Percentiles rank a stretch among this genome's conserved stretches.
Conservation (phyloP, 1,284 basidiomycete species). For the Microbotryomycetes sp. region DNA sequence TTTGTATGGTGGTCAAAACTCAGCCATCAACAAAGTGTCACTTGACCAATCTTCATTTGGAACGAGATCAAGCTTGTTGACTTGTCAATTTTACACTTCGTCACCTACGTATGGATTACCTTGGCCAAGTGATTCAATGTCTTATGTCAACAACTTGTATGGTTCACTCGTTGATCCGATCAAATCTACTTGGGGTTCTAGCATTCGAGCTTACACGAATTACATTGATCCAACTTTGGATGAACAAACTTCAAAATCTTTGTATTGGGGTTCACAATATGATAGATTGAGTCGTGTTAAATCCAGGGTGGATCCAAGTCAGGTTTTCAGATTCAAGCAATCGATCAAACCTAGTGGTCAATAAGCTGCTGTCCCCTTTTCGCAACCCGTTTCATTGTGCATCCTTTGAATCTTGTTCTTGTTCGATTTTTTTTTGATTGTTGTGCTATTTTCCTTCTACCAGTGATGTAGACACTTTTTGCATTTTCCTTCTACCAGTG, state of each 20-base stretch:
- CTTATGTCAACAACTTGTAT: constrained; percentile 31
- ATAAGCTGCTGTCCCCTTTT: no score
- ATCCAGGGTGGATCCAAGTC: constrained; percentile 14
- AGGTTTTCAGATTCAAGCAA: constrained; percentile 21
- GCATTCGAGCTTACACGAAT: constrained; percentile 23
- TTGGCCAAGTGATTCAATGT: constrained; percentile 27
- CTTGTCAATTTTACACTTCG: constrained; percentile 41
- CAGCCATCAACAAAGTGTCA: constrained; percentile 36
- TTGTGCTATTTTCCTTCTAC: no score
- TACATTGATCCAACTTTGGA: constrained; percentile 27
- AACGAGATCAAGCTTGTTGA: constrained; percentile 38
- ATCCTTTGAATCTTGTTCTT: no score
- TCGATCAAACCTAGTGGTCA: constrained; percentile 12
- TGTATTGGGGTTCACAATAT: constrained; percentile 32
- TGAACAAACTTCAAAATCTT: constrained; percentile 6
- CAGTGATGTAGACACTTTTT: not conserved
- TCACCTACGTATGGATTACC: constrained; percentile 30
- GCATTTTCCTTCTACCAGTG: no score
- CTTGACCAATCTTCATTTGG: constrained; percentile 37
- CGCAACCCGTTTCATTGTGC: no score
- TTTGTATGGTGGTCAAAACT: constrained; percentile 30
- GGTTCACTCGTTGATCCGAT: constrained; percentile 23
- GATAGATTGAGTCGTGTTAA: constrained; percentile 16
- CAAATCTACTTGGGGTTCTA: constrained; percentile 8
- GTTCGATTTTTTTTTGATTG: not conserved